Conservation (phyloP, 441 rosid genomes). For the Pelargonium citronellum region DNA sequence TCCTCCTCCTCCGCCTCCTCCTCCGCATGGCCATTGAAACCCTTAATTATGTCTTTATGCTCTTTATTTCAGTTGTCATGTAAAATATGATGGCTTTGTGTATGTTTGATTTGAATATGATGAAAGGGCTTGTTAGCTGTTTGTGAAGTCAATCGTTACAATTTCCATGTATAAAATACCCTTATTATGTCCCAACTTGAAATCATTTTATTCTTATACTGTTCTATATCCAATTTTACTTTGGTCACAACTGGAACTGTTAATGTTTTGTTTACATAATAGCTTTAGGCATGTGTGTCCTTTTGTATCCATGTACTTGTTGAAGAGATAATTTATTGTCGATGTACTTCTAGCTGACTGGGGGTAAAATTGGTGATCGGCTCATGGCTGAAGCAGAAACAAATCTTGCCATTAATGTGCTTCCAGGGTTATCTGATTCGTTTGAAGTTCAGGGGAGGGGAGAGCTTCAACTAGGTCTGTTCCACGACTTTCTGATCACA, state of each 20-base stretch:
- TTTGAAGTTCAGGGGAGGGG: slow-evolving; percentile 97
- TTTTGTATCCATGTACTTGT: not conserved
- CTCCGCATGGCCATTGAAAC: not conserved
- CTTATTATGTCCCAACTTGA: too few species aligned
- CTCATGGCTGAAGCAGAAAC: slow-evolving; percentile 93
- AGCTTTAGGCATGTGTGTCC: slow-evolving; percentile 2
- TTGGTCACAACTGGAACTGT: too few species aligned
- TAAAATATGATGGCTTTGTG: too few species aligned
- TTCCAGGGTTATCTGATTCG: slow-evolving; percentile 79
- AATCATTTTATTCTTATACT: too few species aligned
- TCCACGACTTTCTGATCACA: slow-evolving; percentile 1
- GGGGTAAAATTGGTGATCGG: slow-evolving; percentile 81
- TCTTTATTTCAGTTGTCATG: too few species aligned
- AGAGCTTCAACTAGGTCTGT: slow-evolving; percentile 92
- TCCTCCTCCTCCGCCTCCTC: not conserved
- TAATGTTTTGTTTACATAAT: not conserved
- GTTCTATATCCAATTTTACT: too few species aligned
- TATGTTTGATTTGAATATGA: too few species aligned
- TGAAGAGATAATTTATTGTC: slow-evolving; percentile 25
- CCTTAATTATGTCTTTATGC: too few species aligned
- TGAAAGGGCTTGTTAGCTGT: too few species aligned
- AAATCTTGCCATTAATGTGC: slow-evolving; percentile 86
- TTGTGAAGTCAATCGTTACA: too few species aligned
- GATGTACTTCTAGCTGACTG: slow-evolving; percentile 59
- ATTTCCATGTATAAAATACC: too few species aligned